Percentiles rank a stretch among this genome's conserved stretches.
Conservation (phyloP, 2,329 filamentous ascomycete species). For the Pleochaeta shiraiana region DNA sequence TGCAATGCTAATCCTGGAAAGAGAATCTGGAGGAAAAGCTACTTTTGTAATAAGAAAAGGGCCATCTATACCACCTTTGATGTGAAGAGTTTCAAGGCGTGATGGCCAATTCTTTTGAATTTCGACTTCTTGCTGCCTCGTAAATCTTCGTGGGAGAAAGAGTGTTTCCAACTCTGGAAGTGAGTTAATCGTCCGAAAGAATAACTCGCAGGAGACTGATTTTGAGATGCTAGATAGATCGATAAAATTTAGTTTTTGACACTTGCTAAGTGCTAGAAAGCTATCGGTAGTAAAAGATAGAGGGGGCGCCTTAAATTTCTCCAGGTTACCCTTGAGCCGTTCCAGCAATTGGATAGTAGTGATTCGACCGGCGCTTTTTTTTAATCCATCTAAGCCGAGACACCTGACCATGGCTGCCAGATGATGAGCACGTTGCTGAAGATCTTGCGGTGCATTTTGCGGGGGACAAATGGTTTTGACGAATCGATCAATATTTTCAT, state of each 20-base stretch:
- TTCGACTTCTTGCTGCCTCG: slow-evolving; percentile 3
- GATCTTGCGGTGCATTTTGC: slow-evolving; percentile 20
- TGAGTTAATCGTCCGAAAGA: slow-evolving; percentile 17
- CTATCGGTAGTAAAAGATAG: slow-evolving; percentile 18
- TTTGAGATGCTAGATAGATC: slow-evolving; percentile 17
- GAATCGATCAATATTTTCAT: slow-evolving; percentile 16
- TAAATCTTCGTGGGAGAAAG: slow-evolving; percentile 17
- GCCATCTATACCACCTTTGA: slow-evolving; percentile 17
- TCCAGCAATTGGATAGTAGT: slow-evolving; percentile 17
- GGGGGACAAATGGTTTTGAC: slow-evolving; percentile 18
- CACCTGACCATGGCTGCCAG: slow-evolving; percentile 14
- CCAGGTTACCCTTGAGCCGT: slow-evolving; percentile 17
- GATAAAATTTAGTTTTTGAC: slow-evolving; percentile 14
- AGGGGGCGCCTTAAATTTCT: slow-evolving; percentile 18
- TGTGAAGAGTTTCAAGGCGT: slow-evolving; percentile 15
- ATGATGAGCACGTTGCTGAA: slow-evolving; percentile 16
- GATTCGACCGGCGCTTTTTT: slow-evolving; percentile 16
- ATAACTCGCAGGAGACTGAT: slow-evolving; percentile 15
- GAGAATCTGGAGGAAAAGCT: slow-evolving; percentile 8
- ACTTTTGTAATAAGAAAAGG: slow-evolving; percentile 14
- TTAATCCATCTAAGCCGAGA: slow-evolving; percentile 18
- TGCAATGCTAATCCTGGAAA: slow-evolving; percentile 16
- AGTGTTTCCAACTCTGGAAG: slow-evolving; percentile 15
- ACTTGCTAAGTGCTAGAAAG: slow-evolving; percentile 19
- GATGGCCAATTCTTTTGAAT: slow-evolving; percentile 14